Evolutionary conservation across 495 filamentous ascomycete genomes (phyloP), one percentile per base, ranked within the genome.

Genomic region (Aspergillus campestris): DNA sequence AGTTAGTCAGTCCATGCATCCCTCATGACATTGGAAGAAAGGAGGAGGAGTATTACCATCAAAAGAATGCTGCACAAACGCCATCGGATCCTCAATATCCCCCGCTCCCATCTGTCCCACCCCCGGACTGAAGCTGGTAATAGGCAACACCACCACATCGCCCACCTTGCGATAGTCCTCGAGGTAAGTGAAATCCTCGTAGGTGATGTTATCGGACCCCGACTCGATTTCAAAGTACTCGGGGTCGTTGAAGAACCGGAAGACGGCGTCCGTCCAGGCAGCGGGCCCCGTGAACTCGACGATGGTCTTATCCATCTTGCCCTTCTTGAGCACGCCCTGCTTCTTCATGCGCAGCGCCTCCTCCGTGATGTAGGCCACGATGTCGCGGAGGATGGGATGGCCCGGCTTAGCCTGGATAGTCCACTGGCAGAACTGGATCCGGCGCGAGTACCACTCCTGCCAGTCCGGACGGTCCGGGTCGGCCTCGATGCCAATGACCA

Each of bases 401-500:
- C 92, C 92, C 0, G 92, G 85, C 62, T 98, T 98, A 34, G 86
- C 69, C 58, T 96, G 91, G 41, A 98, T 95, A 4, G 92, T 98
- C 92, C 92, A 98, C 60, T 98, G 92, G 64, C 92, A 98, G 64
- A 98, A 98, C 57, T 98, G 92, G 40, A 98, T 88, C 27, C 92
- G 75, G 42, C 92, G 84, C 42, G 87, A 89, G 66, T 96, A 98
- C 92, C 92, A 98, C 0, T 94, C 74, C 31, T 79, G 76, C 92
- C 92, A 98, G 56, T 98, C 92, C 2, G 78, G 75, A 34, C 92
- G 77, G 61, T 97, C 89, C 1, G 92, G 90, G 56, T 98, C 92
- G 4, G 92, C 92, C 64, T 98, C 92, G 48, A 98, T 96, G 35
- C 92, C 92, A 52, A 96, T 74, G 15, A 97, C 82, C 31, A 97